Evolutionary conservation across 2,329 filamentous ascomycete genomes (phyloP).

Genomic region (Aspergillus nomiae): DNA sequence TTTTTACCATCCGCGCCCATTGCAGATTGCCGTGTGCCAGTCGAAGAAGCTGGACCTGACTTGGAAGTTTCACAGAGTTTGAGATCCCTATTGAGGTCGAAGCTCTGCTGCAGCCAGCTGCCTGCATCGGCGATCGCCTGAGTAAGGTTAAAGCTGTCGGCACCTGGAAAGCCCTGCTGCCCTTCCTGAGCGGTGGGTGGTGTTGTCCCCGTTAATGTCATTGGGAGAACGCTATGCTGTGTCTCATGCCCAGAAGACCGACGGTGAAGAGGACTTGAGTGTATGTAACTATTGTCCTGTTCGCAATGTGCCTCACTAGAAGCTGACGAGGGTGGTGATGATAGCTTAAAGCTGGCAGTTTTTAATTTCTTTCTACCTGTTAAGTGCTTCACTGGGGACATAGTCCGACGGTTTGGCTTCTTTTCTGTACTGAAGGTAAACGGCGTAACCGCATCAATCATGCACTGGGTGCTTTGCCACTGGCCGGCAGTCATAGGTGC

Average conservation of each 20-base stretch:
- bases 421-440: constrained; percentile 41
- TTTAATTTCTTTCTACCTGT: constrained; percentile 22
- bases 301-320: neutral
- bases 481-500: constrained; percentile 20
- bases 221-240: constrained; percentile 27
- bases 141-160: constrained; percentile 45
- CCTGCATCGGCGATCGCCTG: constrained; percentile 49
- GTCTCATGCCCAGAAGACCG: constrained; percentile 10
- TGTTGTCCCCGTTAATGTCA: constrained; percentile 36
- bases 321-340: constrained; percentile 9
- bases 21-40: constrained; percentile 8
- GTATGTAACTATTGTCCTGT: neutral
- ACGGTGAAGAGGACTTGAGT: constrained; percentile 10
- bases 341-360: constrained; percentile 21
- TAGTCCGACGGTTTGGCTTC: constrained; percentile 18
- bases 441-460: constrained; percentile 44
- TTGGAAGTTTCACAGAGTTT: constrained; percentile 18
- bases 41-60: constrained; percentile 15
- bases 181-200: constrained; percentile 37
- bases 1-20: constrained; percentile 19
- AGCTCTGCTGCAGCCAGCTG: constrained; percentile 48
- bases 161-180: constrained; percentile 31
- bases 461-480: constrained; percentile 42
- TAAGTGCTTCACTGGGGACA: constrained; percentile 7
- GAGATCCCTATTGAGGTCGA: constrained; percentile 43